Conservation (phyloP, 352 stramenopile species). For the Aphanomyces astaci region DNA sequence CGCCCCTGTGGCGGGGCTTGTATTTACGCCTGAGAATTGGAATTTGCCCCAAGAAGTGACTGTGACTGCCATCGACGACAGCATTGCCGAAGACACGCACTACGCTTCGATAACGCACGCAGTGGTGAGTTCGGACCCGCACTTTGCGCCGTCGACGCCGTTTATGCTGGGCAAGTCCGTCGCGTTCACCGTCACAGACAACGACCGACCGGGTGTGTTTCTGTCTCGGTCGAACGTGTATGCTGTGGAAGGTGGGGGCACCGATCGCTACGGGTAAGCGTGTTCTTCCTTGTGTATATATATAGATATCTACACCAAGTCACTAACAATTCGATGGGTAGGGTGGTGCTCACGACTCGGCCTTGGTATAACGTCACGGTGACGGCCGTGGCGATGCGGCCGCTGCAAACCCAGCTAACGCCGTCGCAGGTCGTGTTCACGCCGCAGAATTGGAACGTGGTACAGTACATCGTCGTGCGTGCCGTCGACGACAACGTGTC, state of each 20-base stretch:
- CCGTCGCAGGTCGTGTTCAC: slow-evolving; percentile 35
- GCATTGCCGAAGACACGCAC: slow-evolving; percentile 47
- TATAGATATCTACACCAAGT: not conserved
- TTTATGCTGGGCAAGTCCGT: slow-evolving; percentile 55
- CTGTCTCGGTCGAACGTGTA: slow-evolving; percentile 54
- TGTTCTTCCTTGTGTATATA: not conserved
- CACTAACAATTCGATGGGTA: not conserved
- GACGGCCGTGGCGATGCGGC: slow-evolving; percentile 35
- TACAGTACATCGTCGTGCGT: slow-evolving; percentile 36
- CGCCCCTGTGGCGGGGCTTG: not conserved
- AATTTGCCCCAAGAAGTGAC: slow-evolving; percentile 58
- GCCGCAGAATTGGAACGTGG: slow-evolving; percentile 39
- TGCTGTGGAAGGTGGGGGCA: slow-evolving; percentile 43
- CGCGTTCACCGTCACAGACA: slow-evolving; percentile 61
- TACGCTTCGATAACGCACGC: slow-evolving; percentile 49
- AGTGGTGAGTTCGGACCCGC: slow-evolving; percentile 38
- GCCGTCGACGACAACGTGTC: slow-evolving; percentile 53
- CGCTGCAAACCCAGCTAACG: slow-evolving; percentile 34
- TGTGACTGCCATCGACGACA: slow-evolving; percentile 48
- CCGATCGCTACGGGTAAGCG: slow-evolving; percentile 40
- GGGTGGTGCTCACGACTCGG: slow-evolving; percentile 40
- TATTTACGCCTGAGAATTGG: slow-evolving; percentile 42
- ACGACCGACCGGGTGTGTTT: slow-evolving; percentile 44
- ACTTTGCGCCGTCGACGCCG: slow-evolving; percentile 47
- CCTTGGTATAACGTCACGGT: slow-evolving; percentile 55